Conservation (phyloP, 352 stramenopile species). For the Pythium periplocum region DNA sequence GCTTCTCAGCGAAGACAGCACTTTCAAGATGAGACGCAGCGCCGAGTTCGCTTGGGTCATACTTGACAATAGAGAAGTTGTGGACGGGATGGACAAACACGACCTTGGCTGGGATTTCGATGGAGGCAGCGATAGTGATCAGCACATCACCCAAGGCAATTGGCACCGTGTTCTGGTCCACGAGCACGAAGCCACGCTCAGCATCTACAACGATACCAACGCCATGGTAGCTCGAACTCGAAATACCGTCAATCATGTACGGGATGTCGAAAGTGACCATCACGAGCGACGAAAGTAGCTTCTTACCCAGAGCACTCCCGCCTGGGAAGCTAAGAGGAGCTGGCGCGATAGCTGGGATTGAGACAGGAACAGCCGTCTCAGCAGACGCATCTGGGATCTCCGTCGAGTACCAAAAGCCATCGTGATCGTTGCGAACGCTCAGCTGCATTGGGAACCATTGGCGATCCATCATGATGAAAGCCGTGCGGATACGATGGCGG, state of each 20-base stretch:
- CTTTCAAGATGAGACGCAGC: constrained; percentile 58
- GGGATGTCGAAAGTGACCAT: constrained; percentile 91
- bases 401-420: constrained; percentile 65
- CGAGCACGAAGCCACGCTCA: constrained; percentile 80
- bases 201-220: constrained; percentile 87
- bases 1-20: constrained; percentile 51
- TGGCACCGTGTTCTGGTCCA: constrained; percentile 91
- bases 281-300: constrained; percentile 74
- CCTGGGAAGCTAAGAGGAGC: constrained; percentile 67
- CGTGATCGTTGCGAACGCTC: constrained; percentile 62
- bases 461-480: constrained; percentile 87
- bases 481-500: constrained; percentile 75
- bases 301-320: constrained; percentile 58
- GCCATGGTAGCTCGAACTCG: constrained; percentile 84
- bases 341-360: constrained; percentile 47
- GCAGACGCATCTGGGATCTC: constrained; percentile 22
- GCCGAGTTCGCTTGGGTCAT: constrained; percentile 72
- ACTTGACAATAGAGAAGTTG: constrained; percentile 90
- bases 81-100: constrained; percentile 91
- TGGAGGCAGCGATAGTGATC: constrained; percentile 84
- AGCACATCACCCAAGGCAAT: constrained; percentile 83
- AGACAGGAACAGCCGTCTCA: constrained; percentile 8
- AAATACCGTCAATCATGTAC: constrained; percentile 91
- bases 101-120: constrained; percentile 83
- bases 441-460: constrained; percentile 88